Evolutionary conservation across 2,329 filamentous ascomycete genomes (phyloP), one percentile per base, ranked within the genome.

Genomic region (Aspergillus ochraceus): DNA sequence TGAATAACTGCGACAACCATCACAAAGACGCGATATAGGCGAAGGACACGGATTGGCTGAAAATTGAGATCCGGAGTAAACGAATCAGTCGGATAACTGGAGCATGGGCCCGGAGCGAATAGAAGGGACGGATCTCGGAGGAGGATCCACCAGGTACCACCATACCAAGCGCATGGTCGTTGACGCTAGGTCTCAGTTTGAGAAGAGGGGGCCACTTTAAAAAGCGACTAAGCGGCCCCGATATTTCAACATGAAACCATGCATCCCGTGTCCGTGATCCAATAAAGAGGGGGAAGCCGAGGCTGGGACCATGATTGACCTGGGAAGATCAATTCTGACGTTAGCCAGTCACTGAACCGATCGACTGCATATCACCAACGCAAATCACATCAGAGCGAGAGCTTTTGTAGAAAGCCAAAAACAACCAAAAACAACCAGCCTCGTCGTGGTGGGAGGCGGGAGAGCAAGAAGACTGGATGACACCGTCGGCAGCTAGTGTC

Each of bases 161-260:
- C 46, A 29, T 22, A 53, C 59, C 60, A 63, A 65, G 56, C 51
- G 53, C 29, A 57, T 56, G 55, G 58, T 47, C 56, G 54, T 55
- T 53, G 58, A 59, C 58, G 57, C 60, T 61, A 62, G 36, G 67
- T 69, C 66, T 69, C 67, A 69, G 52, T 45, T 63, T 67, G 60
- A 65, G 55, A 55, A 60, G 49, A 46, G 45, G 60, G 55, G 57
- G 51, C 46, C 54, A 42, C 49, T 14, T 55, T 60, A 49, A 49
- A 55, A 57, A 45, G 52, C 49, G 54, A 47, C 45, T 45, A 46
- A 59, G 54, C 46, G 47, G 52, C 53, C 58, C 49, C 49, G 47
- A 32, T 52, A 61, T 52, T 63, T 62, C 61, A 67, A 65, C 51
- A 30, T 64, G 64, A 69, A 69, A 69, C 67, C 59, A 57, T 47